A percentile compares a stretch with the other conserved stretches of the same genome.
These are phyloP conservation scores for Abrus pulchellus DNA, from an alignment of 306 rosid species.

Conservation along the genomic window DNA sequence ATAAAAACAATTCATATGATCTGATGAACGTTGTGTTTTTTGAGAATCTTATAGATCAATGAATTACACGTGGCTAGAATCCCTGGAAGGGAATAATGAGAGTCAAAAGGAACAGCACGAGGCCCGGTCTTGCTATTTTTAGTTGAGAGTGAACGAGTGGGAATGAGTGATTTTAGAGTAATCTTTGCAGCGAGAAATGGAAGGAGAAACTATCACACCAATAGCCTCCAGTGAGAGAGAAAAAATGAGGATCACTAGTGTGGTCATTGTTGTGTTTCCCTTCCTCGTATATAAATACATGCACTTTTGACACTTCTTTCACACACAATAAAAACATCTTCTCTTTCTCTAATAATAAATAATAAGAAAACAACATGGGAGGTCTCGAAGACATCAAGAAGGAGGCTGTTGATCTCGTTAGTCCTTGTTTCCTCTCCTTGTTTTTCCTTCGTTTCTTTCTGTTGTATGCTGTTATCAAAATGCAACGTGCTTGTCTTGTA, in stretches of 20 bases:
- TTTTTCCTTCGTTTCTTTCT: not conserved
- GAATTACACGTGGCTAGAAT: no score
- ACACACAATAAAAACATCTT: not conserved
- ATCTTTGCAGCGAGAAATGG: not conserved
- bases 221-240: slow-evolving; percentile 1
- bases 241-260: not conserved
- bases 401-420: slow-evolving; percentile 79
- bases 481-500: slow-evolving; percentile 39
- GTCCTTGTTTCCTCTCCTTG: not conserved
- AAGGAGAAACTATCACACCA: slow-evolving; percentile 35
- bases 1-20: no score
- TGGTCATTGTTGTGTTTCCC: not conserved
- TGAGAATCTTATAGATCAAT: no score
- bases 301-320: not conserved
- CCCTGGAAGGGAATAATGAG: no score
- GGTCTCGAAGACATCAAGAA: slow-evolving; percentile 78
- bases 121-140: not conserved
- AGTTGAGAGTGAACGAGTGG: slow-evolving; percentile 48
- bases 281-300: not conserved
- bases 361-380: slow-evolving; percentile 40
- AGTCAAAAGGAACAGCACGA: not conserved
- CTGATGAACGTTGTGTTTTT: no score
- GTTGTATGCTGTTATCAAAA: not conserved
- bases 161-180: slow-evolving; percentile 55
- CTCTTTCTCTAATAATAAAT: not conserved